These are phyloP conservation scores for Penicillium sp. DNA, from an alignment of 2,329 filamentous ascomycete species.

Conservation along the genomic window DNA sequence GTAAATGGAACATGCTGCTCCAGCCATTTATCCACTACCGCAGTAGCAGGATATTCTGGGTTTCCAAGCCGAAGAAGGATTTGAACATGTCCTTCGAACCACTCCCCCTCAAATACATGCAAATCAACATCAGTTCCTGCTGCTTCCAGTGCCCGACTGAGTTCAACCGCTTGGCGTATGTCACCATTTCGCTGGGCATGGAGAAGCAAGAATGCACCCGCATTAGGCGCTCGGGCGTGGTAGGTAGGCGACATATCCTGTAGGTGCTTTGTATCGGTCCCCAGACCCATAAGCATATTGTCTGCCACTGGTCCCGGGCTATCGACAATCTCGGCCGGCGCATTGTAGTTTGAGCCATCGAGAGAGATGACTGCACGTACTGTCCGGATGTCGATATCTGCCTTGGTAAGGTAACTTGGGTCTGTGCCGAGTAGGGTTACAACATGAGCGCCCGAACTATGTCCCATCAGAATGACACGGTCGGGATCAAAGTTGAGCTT, in stretches of 20 bases:
- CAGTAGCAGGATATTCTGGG: slow-evolving; percentile 1
- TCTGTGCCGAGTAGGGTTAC: neutral
- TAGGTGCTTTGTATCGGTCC: neutral
- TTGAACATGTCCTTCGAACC: neutral
- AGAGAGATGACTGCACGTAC: slow-evolving; percentile 1
- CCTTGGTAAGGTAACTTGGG: neutral
- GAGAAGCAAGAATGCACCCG: slow-evolving; percentile 3
- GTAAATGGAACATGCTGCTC: neutral
- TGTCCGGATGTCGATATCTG: neutral
- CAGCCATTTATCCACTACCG: slow-evolving; percentile 4
- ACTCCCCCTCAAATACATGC: neutral
- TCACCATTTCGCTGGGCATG: neutral
- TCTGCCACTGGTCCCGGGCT: neutral
- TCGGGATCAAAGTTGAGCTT: neutral
- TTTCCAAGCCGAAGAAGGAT: slow-evolving; percentile 3
- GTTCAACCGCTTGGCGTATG: slow-evolving; percentile 4
- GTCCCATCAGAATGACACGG: neutral
- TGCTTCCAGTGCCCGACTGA: neutral
- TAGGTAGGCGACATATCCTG: neutral
- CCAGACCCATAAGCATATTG: neutral
- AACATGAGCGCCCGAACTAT: slow-evolving; percentile 4
- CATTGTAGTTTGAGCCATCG: slow-evolving; percentile 10
- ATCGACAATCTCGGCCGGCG: slow-evolving; percentile 3
- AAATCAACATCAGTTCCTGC: neutral
- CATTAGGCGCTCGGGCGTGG: slow-evolving; percentile 1